Base-by-base conservation (phyloP, 2,329 filamentous ascomycete species). In the Coleophoma crateriformis region DNA sequence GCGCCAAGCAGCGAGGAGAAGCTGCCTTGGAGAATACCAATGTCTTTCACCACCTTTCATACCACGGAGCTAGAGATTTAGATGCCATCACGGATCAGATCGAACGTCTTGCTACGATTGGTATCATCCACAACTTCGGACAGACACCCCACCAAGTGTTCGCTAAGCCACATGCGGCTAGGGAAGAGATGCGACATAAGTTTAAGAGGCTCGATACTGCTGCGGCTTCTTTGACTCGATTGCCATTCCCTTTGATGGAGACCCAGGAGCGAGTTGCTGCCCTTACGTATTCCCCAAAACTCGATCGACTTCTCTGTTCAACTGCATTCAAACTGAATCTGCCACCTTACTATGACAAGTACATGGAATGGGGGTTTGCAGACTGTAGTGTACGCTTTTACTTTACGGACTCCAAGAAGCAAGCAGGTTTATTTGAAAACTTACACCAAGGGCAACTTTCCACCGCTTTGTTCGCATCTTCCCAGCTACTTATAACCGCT, bases 111-210 rank as follows among this genome's bases (percentile, higher is more conserved):
- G 88, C 92, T 5, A 92, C 90, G 0, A 96, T 96, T 48, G 90
- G 90, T 33, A 95, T 96, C 58, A 97, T 99, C 60, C 92, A 99
- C 68, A 97, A 97, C 60, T 99, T 99, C 67, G 94, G 94, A 0
- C 94, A 99, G 67, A 99, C 95, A 1, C 94, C 95, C 2, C 88
- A 95, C 59, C 95, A 99, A 66, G 87, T 97, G 14, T 99, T 97
- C 66, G 80, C 82, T 41, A 85, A 86, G 51, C 77, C 87, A 12
- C 94, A 99, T 67, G 84, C 87, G 3, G 71, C 79, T n/a, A 81
- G 86, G 13, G 90, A 95, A 56, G 79, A 87, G 49, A 69, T 78
- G 4, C 74, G 80, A 19, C 79, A 83, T 48, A 83, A 82, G 5
- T 72, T 78, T 3, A 82, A 81, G 50, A 80, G 89, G 49, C 74